These are phyloP conservation scores for Aspergillus jensenii DNA, from an alignment of 2,329 filamentous ascomycete genomes.

Conservation along the genomic window DNA sequence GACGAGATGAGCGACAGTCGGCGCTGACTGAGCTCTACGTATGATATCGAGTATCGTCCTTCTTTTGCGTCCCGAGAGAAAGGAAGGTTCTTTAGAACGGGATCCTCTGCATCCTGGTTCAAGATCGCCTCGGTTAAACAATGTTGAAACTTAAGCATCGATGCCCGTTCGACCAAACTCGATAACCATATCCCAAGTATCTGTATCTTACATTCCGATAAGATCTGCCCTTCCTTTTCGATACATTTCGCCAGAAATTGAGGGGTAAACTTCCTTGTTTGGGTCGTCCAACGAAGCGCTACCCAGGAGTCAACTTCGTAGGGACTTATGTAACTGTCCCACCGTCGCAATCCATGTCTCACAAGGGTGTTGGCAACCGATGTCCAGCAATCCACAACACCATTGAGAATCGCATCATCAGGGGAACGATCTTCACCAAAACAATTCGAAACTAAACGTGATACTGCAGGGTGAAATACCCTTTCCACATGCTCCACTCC, in stretches of 20 bases:
- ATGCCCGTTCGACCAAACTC: conserved; percentile 59
- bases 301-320: conserved; percentile 54
- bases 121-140: conserved; percentile 55
- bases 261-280: conserved; percentile 49
- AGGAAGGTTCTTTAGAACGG: conserved; percentile 57
- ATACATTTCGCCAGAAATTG: conserved; percentile 48
- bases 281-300: conserved; percentile 45
- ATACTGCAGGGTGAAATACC: conserved; percentile 50
- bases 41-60: conserved; percentile 48
- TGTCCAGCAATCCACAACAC: conserved; percentile 57
- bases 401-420: conserved; percentile 55
- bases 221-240: conserved; percentile 40
- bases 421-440: conserved; percentile 59
- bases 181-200: conserved; percentile 56
- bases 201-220: conserved; percentile 47
- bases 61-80: conserved; percentile 47
- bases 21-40: conserved; percentile 54
- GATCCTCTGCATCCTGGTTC: conserved; percentile 46
- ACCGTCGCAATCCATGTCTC: conserved; percentile 47
- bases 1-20: conserved; percentile 57
- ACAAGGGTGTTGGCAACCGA: conserved; percentile 50
- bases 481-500: conserved; percentile 39
- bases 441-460: conserved; percentile 58
- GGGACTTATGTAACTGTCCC: conserved; percentile 56
- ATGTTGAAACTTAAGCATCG: conserved; percentile 62